Evolutionary conservation across 768 basidiomycete species (phyloP).

Genomic region (Clavulina sp.): DNA sequence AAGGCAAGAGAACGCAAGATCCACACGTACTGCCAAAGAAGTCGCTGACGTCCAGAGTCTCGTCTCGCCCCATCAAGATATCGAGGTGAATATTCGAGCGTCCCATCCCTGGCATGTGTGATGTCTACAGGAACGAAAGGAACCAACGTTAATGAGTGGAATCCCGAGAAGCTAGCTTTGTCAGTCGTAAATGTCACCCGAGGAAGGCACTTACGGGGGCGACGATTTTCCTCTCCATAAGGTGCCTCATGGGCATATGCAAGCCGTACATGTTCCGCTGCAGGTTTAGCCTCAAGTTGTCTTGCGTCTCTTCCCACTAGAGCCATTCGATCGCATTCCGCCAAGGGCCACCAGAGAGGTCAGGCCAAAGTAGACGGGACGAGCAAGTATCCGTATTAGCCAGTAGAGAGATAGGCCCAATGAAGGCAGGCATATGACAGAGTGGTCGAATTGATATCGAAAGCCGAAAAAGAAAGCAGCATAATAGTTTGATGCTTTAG

Average conservation of each 20-base stretch:
- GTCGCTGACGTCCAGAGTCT: conserved; percentile 58
- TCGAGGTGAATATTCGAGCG: conserved; percentile 76
- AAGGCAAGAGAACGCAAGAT: not conserved
- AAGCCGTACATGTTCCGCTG: conserved; percentile 73
- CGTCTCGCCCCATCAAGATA: conserved; percentile 85
- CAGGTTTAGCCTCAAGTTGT: conserved; percentile 68
- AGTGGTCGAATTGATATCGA: conserved; percentile 2
- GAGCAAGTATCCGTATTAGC: too few species aligned
- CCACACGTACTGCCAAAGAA: conserved; percentile 50
- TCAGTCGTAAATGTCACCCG: not conserved
- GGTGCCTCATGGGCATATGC: conserved; percentile 69
- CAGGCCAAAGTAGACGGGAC: too few species aligned
- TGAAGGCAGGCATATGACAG: too few species aligned
- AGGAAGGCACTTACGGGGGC: conserved; percentile 35
- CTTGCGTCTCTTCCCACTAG: conserved; percentile 91
- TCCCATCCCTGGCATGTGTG: conserved; percentile 44
- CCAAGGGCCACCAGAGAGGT: too few species aligned
- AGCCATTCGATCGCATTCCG: not conserved
- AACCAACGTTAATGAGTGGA: too few species aligned
- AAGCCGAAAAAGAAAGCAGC: too few species aligned
- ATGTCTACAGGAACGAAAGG: too few species aligned
- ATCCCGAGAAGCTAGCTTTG: not conserved
- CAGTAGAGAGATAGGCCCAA: too few species aligned
- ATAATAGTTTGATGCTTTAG: too few species aligned
- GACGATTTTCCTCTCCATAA: conserved; percentile 92